Percentiles rank a stretch among this genome's conserved stretches.
phyloP scores from a whole-genome alignment of 306 rosid species.

The Corylus avellana region DNA sequence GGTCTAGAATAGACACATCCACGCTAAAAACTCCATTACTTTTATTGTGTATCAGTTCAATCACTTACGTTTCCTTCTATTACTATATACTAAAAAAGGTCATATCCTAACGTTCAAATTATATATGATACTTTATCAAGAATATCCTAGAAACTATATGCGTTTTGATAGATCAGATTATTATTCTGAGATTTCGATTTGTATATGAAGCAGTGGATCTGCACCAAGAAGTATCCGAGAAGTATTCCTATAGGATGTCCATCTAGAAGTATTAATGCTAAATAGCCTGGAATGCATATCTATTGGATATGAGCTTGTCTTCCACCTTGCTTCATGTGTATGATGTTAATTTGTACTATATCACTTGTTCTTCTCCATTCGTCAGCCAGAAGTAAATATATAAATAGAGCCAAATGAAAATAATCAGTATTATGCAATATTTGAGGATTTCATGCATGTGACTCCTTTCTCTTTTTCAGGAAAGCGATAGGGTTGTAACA shows the following conservation, averaged over 20 bases:
- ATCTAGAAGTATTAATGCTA: not conserved
- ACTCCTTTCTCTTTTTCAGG: slow-evolving; percentile 58
- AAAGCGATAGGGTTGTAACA: slow-evolving; percentile 75
- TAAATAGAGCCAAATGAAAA: not conserved
- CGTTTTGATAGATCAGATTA: no score
- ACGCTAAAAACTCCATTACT: not conserved
- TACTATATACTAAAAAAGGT: not conserved
- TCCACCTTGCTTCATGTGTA: not conserved
- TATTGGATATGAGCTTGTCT: not conserved
- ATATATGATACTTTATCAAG: not conserved
- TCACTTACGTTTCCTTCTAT: not conserved
- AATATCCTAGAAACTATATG: not conserved
- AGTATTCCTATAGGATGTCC: not conserved
- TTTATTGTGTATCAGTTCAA: not conserved
- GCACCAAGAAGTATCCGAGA: not conserved
- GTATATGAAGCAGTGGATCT: not conserved
- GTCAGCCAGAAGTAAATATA: not conserved
- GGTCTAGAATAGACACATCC: not conserved
- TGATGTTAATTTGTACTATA: not conserved
- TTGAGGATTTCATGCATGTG: slow-evolving; percentile 22
- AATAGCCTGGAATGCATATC: not conserved
- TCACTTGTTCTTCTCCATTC: not conserved
- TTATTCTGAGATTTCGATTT: no score
- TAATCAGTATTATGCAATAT: not conserved
- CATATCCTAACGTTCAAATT: no score